These are phyloP conservation scores for Phoenix roebelenii DNA, from an alignment of 176 grass and related monocot species.

Conservation along the genomic window DNA sequence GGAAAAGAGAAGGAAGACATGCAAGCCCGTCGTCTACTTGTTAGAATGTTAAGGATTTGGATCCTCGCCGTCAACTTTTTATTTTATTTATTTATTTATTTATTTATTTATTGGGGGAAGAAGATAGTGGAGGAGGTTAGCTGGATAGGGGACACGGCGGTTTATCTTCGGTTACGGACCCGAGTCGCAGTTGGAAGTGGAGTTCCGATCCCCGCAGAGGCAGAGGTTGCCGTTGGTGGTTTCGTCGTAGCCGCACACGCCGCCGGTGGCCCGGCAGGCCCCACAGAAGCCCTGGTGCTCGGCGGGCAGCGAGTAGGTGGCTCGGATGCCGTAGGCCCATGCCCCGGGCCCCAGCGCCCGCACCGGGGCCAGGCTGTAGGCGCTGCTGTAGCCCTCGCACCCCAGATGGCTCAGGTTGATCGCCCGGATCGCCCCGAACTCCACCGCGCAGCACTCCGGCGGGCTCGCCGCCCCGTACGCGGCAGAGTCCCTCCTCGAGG, in stretches of 20 bases:
- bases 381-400: constrained; percentile 96
- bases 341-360: constrained; percentile 33
- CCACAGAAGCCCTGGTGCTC: constrained; percentile 79
- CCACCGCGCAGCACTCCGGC: constrained; percentile 77
- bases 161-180: neutral
- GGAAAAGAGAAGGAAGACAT: too few relatives aligned
- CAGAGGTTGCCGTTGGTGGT: constrained; percentile 62
- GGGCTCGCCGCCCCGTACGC: constrained; percentile 41
- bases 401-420: constrained; percentile 71
- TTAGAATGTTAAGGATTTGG: too few relatives aligned
- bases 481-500: neutral
- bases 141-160: neutral
- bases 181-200: constrained; percentile 89
- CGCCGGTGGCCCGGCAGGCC: constrained; percentile 72
- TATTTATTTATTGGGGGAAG: too few relatives aligned
- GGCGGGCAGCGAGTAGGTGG: constrained; percentile 48
- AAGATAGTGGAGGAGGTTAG: too few relatives aligned
- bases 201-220: constrained; percentile 75
- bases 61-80: too few relatives aligned
- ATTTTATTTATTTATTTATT: too few relatives aligned
- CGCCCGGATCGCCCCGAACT: constrained; percentile 45
- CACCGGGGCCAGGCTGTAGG: constrained; percentile 80
- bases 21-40: too few relatives aligned
- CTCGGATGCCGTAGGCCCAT: constrained; percentile 74
- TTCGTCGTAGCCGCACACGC: constrained; percentile 65